Base-by-base conservation (phyloP, 768 basidiomycete genomes). In the Russula emetica region DNA sequence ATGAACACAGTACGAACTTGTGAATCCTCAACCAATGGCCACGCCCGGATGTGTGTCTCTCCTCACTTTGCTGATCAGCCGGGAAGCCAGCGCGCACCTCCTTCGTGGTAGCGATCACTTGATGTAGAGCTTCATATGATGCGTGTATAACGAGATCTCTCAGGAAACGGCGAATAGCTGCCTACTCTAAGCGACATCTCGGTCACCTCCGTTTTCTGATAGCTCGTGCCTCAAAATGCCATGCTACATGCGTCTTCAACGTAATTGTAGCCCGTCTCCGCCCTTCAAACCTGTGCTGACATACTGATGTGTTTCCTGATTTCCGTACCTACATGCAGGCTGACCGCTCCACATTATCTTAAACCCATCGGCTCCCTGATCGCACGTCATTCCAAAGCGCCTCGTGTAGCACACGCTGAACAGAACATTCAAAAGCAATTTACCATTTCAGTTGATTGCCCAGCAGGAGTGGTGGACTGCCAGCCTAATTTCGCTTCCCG, bases 371-470 rank as follows among this genome's bases (percentile, higher is more conserved):
- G 24, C 52, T 56, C 51, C 47, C 22, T 45, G 18, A 30, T 32
- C 28, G 54, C 55, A 54, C 50, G 64, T 65, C 60, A 61, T 45
- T 44, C 38, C 32, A 53, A 53, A 20, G n/a, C 20, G 65, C 67
- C 67, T 68, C 67, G 58, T 68, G 67, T 61, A 44, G 34, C 57
- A 68, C 67, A 68, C 67, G 67, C 65, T 40, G 59, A 44, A 55
- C 36, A 44, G 50, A 16, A 55, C 54, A 59, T 44, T 8, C 58
- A 50, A 61, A 61, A 36, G 59, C 22, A 50, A 51, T 65, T 61
- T 44, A 52, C 59, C 42, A 34, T 64, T 47, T 60, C 30, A 22
- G 55, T 64, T 55, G 26, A 50, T 40, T 56, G 53, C 36, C 55
- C n/a, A 36, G 50, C 40, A 32, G 38, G 55, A 57, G 22, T 24